phyloP scores from a whole-genome alignment of 331 rosid genomes.

The Pyrus hybrid region DNA sequence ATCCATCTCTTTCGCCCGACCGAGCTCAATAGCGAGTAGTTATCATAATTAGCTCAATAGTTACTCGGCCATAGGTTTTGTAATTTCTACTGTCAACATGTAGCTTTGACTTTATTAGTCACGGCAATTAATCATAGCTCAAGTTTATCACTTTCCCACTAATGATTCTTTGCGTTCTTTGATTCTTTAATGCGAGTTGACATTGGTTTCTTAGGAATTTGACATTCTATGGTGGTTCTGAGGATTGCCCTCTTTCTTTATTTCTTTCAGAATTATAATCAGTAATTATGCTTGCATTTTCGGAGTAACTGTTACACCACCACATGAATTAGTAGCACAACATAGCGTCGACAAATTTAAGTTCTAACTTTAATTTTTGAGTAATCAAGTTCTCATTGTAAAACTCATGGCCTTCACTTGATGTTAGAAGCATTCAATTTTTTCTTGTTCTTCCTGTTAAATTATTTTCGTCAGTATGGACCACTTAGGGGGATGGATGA shows the following conservation, averaged over 20 bases:
- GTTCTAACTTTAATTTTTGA: not conserved
- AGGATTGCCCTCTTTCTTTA: not conserved
- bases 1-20: too few relatives aligned
- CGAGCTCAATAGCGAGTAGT: too few relatives aligned
- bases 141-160: not conserved
- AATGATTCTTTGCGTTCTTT: not conserved
- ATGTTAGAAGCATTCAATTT: not conserved
- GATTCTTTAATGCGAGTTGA: not conserved
- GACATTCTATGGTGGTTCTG: not conserved
- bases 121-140: not conserved
- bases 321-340: not conserved
- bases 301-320: not conserved
- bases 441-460: not conserved
- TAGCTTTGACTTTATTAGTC: too few relatives aligned
- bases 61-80: too few relatives aligned
- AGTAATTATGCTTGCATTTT: not conserved
- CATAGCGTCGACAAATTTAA: not conserved
- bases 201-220: not conserved
- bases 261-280: not conserved
- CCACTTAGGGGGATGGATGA: conserved; percentile 19
- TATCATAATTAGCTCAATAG: too few relatives aligned
- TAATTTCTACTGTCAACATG: too few relatives aligned
- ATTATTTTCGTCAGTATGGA: conserved; percentile 25
- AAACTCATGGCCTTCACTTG: not conserved
- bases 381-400: not conserved